phyloP scores from a whole-genome alignment of 768 basidiomycete species.

The Paxillus involutus region DNA sequence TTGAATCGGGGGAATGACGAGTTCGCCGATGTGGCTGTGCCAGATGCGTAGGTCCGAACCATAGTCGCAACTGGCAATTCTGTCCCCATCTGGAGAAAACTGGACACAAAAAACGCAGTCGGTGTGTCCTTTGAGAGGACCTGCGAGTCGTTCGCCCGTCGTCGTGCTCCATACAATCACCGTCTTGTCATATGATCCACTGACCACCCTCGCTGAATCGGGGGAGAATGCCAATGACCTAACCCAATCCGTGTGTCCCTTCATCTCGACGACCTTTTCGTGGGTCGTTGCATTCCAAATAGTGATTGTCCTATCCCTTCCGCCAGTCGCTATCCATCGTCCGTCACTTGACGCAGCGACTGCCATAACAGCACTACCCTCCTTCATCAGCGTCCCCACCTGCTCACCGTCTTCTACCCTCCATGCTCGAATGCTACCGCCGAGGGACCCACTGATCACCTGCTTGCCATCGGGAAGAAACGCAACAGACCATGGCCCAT shows the following conservation, averaged over 20 bases:
- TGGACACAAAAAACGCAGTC: conserved; percentile 17
- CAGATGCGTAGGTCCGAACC: conserved; percentile 16
- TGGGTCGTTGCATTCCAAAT: conserved; percentile 4
- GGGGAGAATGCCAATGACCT: conserved; percentile 1
- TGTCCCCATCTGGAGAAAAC: conserved; percentile 17
- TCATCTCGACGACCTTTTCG: not conserved
- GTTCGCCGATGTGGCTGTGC: conserved; percentile 5
- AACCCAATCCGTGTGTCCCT: conserved; percentile 4
- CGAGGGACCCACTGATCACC: too few species aligned
- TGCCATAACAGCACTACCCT: not conserved
- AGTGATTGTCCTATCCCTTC: conserved; percentile 11
- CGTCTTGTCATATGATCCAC: conserved; percentile 17
- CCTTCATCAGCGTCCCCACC: conserved; percentile 1
- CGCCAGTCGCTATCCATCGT: conserved; percentile 16
- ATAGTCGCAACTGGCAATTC: conserved; percentile 22
- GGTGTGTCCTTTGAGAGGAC: conserved; percentile 7
- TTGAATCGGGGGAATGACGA: not conserved
- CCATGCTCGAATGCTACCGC: too few species aligned
- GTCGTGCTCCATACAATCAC: conserved; percentile 17
- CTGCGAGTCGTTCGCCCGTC: conserved; percentile 6
- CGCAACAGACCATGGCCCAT: too few species aligned
- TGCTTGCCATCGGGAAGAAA: too few species aligned
- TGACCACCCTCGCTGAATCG: too few species aligned
- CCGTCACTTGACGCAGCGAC: conserved; percentile 8
- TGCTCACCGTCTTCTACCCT: too few species aligned